Evolutionary conservation across 1,284 basidiomycete genomes (phyloP).

Genomic region (Tylopilus sp.): DNA sequence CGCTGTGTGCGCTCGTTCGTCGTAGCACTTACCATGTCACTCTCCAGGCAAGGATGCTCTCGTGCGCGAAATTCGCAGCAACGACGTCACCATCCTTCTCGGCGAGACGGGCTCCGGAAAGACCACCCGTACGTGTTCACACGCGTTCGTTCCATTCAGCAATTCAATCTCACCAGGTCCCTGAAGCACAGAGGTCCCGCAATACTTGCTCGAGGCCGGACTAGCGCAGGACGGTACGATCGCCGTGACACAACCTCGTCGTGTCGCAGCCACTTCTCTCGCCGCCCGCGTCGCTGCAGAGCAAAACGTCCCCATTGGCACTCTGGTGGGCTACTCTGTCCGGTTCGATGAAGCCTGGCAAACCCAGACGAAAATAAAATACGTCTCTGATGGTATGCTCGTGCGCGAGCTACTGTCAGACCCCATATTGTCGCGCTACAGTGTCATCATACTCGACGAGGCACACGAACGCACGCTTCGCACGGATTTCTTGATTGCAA

Average conservation of each 20-base stretch:
- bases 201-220: constrained; percentile 78
- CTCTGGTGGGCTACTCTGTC: constrained; percentile 87
- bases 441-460: constrained; percentile 91
- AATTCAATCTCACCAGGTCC: constrained; percentile 17
- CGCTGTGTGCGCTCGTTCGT: background rate
- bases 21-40: background rate
- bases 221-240: constrained; percentile 63
- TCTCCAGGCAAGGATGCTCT: constrained; percentile 67
- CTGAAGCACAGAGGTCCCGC: constrained; percentile 71
- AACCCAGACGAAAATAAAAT: constrained; percentile 79
- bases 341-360: constrained; percentile 86
- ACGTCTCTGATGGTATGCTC: constrained; percentile 95
- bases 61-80: constrained; percentile 64
- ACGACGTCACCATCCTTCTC: constrained; percentile 88
- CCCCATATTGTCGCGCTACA: constrained; percentile 76
- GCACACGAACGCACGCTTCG: constrained; percentile 95
- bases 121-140: constrained; percentile 74
- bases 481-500: constrained; percentile 91
- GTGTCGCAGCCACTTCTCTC: constrained; percentile 90
- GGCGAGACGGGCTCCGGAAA: constrained; percentile 98
- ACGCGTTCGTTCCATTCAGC: background rate
- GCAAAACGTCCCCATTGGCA: constrained; percentile 66
- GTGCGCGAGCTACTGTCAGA: constrained; percentile 84
- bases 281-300: constrained; percentile 87
- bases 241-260: constrained; percentile 88